Base-by-base conservation (phyloP, 2,329 filamentous ascomycete species). In the Ophiostoma himal-ulmi region DNA sequence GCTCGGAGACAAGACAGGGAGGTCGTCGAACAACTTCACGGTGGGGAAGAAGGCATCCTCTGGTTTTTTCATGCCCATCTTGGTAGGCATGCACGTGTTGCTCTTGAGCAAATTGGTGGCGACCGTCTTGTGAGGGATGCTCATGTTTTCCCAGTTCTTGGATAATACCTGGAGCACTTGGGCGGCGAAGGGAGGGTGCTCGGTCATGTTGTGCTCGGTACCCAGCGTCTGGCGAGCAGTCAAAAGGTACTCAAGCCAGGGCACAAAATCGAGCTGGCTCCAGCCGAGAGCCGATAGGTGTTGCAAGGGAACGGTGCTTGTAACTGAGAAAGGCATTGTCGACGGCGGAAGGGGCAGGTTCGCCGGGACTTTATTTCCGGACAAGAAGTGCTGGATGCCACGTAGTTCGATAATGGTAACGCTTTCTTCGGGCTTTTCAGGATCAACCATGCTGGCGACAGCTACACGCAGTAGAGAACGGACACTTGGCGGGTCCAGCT, bases 21-120 rank as follows among this genome's bases (percentile, higher is more conserved):
- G 83, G 77, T 99, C 95, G 73, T 97, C 93, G 76, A 99, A 99
- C 0, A 99, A 83, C 78, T 93, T 95, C 52, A 99, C 95, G n/a
- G 88, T 91, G 1, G 92, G 88, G 76, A 99, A 97, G 79, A 97
- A 99, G 0, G 95, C 89, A 74, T 98, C 93, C 3, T 83, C 81
- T 5, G 95, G 95, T 74, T 87, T 91, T 75, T 84, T 90, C 94
- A 99, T 96, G 8, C 95, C 95, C 74, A 89, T 80, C 77, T 93
- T 97, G 0, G 95, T 98, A 0, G 95, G 95, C 77, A 99, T 92
- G 37, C 96, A 86, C 0, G 92, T 86, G 68, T 90, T 84, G 1
- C 85, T 81, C 69, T 88, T 85, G 3, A 98, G 81, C 5, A 93
- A 80, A 20, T 85, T 82, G 8, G 86, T 81, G 4, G 96, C 83